Evolutionary conservation across 2,329 filamentous ascomycete genomes (phyloP), one percentile per base, ranked within the genome.

Genomic region (Microcera coccophila): DNA sequence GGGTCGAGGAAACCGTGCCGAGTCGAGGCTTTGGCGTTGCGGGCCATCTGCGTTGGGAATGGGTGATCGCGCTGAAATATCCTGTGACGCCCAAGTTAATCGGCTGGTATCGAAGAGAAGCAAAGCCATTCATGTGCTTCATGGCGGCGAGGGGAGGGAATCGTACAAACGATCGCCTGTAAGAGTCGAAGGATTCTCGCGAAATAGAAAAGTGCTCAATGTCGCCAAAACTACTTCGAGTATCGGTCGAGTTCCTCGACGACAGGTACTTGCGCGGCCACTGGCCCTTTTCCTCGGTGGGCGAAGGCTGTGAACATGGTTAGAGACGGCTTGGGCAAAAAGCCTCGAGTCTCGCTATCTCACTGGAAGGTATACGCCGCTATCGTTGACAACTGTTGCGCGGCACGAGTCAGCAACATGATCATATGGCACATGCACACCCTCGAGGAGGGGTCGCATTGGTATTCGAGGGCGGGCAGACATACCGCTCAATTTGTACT

Each of bases 181-280:
- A 97, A 3, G 90, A 95, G 64, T 97, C 93, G 61, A 97, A 97
- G 2, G 90, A 96, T 69, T 97, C 93, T 59, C 91, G 81, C 28
- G 90, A 95, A 63, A 97, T 97, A 50, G 86, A 89, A 64, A 97
- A 97, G 12, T 86, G 90, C 62, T 97, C 91, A 56, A 90, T 90
- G 49, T 95, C 89, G 57, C 83, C 82, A 46, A 87, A 72, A 55
- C 85, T 79, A 61, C 77, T 81, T 42, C 69, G 68, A 22, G 71
- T 76, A 52, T 79, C 75, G 52, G 70, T 74, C 4, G 79, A 82
- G 33, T 69, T 70, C 42, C 76, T 71, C 9, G 76, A 74, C 11
- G 67, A 60, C 43, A 79, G 65, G 48, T 74, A 72, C 49, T 73
- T 70, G 53, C 73, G 72, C 19, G 75, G 75, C 90, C 90, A 96